Conservation (phyloP, 2,329 filamentous ascomycete genomes). For the Davidsoniella eucalypti region DNA sequence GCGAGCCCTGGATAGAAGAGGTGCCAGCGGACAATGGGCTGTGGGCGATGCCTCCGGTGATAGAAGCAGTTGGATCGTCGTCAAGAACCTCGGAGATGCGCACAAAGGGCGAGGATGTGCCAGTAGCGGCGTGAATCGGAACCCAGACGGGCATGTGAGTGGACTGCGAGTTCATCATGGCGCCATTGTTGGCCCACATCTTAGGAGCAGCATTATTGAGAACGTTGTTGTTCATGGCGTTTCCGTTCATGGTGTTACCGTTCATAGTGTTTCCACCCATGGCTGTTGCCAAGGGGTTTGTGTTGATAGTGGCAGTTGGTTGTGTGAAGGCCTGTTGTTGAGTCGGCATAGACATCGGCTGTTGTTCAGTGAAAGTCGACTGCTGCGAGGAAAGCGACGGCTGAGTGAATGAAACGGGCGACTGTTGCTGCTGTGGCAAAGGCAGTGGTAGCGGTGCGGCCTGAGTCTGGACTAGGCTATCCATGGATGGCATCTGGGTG, state of each 20-base stretch:
- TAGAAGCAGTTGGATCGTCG: conserved; percentile 3
- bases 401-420: not conserved
- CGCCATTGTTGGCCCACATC: conserved; percentile 3
- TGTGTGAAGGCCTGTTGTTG: not conserved
- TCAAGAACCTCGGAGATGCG: conserved; percentile 10
- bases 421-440: too few species aligned
- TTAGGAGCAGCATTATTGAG: not conserved
- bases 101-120: conserved; percentile 8
- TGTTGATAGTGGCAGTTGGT: not conserved
- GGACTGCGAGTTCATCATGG: not conserved
- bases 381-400: not conserved
- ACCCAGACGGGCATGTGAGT: conserved; percentile 11
- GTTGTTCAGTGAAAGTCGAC: not conserved
- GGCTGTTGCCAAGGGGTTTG: too few species aligned
- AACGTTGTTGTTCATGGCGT: not conserved
- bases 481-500: conserved; percentile 3
- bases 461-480: too few species aligned
- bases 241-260: not conserved
- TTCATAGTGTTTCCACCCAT: not conserved
- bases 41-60: not conserved
- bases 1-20: conserved; percentile 9
- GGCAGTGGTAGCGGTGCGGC: too few species aligned
- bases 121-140: conserved; percentile 8
- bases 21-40: conserved; percentile 9
- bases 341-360: too few species aligned